Conservation (phyloP, 2,329 filamentous ascomycete species). For the Eurotiales sp. region DNA sequence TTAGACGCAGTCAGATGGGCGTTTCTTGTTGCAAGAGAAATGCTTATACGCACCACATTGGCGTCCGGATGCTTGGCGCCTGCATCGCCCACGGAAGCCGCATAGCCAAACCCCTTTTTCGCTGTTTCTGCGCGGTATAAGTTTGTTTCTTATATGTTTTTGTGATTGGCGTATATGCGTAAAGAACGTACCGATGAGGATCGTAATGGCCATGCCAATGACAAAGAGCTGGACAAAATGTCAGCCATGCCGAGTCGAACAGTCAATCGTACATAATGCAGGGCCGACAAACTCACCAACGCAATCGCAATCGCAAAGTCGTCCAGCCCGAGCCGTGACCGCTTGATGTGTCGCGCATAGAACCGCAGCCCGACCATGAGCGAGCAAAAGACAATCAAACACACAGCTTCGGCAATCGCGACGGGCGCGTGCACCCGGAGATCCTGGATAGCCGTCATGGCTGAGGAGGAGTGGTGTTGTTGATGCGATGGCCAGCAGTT, state of each 20-base stretch:
- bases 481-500: too few species aligned
- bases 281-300: background rate
- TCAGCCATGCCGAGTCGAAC: too few species aligned
- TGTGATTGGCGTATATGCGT: background rate
- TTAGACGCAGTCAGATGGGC: background rate
- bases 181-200: slow-evolving; percentile 1
- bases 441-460: slow-evolving; percentile 1
- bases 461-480: too few species aligned
- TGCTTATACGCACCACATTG: background rate
- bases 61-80: background rate
- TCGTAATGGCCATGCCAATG: slow-evolving; percentile 1
- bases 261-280: background rate
- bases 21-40: too few species aligned
- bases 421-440: background rate
- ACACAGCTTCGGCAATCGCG: background rate
- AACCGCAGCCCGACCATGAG: slow-evolving; percentile 1
- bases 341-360: background rate
- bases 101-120: background rate
- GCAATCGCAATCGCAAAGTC: background rate
- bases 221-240: slow-evolving; percentile 4
- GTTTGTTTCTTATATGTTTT: too few species aligned
- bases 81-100: background rate
- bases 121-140: background rate
- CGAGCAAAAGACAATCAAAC: background rate
- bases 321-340: background rate